These are phyloP conservation scores for Hysterangium stoloniferum DNA, from an alignment of 768 basidiomycete genomes.

Conservation along the genomic window DNA sequence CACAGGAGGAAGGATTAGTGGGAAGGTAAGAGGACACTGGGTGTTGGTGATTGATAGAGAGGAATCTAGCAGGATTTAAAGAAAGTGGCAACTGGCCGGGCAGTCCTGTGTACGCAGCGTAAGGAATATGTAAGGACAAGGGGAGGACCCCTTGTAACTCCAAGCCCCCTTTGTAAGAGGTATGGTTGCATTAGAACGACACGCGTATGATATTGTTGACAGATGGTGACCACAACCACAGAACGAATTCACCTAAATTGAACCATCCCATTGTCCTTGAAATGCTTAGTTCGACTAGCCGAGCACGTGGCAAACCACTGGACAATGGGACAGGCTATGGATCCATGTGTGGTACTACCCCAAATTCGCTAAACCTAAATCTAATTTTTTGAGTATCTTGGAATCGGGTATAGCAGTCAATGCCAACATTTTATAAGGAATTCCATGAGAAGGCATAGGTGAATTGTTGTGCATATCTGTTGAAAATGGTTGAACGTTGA, in stretches of 20 bases:
- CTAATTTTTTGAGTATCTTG: background rate
- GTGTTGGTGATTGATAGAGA: background rate
- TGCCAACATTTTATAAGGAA: background rate
- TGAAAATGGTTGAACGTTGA: no score
- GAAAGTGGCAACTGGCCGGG: background rate
- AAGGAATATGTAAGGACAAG: background rate
- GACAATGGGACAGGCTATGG: no score
- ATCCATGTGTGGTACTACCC: no score
- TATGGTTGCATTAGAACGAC: background rate
- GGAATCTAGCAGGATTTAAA: background rate
- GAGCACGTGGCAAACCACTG: no score
- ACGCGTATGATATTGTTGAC: background rate
- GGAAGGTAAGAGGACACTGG: background rate
- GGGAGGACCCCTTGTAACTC: slow-evolving; percentile 1
- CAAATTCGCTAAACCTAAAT: background rate
- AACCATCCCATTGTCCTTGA: slow-evolving; percentile 1
- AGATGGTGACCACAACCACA: background rate
- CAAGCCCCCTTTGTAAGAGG: background rate
- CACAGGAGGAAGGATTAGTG: background rate
- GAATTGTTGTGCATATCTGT: no score
- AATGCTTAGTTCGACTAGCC: background rate
- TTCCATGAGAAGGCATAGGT: no score
- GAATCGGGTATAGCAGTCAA: background rate
- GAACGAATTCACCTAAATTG: background rate
- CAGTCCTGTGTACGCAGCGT: background rate